Base-by-base conservation (phyloP, 2,329 filamentous ascomycete genomes). In the Pseudogymnoascus sp. region DNA sequence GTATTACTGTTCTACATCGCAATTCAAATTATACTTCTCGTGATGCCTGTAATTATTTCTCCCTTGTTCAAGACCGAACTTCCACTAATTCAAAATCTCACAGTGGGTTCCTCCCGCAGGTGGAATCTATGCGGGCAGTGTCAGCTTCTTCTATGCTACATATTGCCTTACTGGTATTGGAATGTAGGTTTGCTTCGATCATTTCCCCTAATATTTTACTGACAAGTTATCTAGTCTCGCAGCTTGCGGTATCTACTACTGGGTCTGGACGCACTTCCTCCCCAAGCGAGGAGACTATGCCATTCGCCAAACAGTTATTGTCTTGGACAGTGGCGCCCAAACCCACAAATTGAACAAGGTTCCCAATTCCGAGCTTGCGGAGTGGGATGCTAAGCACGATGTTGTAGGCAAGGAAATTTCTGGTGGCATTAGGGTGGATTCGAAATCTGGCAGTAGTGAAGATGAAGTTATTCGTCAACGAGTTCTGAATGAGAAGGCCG, bases 91-190 rank as follows among this genome's bases (percentile, higher is more conserved):
- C 46, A 53, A 53, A 31, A 31, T 31, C 46, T 53, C 46, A 53
- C 26, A 53, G 0, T 91, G 88, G 88, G 88, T 85, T 67, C 88
- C 88, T 1, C 88, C 88, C 0, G 77, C 78, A 0, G 80, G 77
- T 0, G 88, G 88, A 0, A 76, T 76, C 0, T 80, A 82, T 35
- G 83, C 81, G 0, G 88, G 87, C 0, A 83, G 87, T 63, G 87
- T 90, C 1, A 87, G 82, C 62, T 91, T 91, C 73, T 91, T 85
- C 83, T 91, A 90, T 67, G 87, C 80, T 1, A 90, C 87, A 0
- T 90, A 90, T 68, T 81, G 82, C 19, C 82, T 85, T 0, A 81
- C 84, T 0, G 87, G 88, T 0, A 80, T 90, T 64, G 85, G 73
- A 21, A 80, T 89, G 83, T 86, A 76, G 78, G 83, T 82, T n/a